Evolutionary conservation across 495 filamentous ascomycete species (phyloP), one percentile per base, ranked within the genome.

Genomic region (Bathelium albidoporum): DNA sequence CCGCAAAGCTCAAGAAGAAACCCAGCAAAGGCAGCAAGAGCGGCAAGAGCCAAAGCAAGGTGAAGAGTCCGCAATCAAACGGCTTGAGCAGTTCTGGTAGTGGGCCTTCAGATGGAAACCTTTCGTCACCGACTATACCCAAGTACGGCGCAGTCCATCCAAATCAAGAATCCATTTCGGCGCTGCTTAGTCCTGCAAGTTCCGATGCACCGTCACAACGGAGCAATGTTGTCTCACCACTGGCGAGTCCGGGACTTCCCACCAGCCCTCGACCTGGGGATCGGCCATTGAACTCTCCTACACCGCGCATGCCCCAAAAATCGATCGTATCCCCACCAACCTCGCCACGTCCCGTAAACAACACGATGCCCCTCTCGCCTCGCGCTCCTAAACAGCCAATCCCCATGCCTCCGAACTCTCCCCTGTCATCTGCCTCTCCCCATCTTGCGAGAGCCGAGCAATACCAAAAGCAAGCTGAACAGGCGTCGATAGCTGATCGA

Each of bases 241-340:
- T 91, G 32, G 80, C 91, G 77, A 96, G 89, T 63, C 90, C 93
- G 24, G 94, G 94, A 28, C 77, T 98, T 58, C 94, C 94, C 0
- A 75, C 88, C 32, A 97, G 95, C 70, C 94, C 94, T 28, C 82
- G 93, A 60, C 94, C 94, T n/a, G 85, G 85, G 67, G 83, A 90
- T 69, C 79, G 83, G 58, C 86, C 86, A 12, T 68, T 89, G 59
- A 85, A 82, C 60, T 90, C 90, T 28, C 89, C 89, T 16, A 76
- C 88, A 62, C 87, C 88, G 28, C 79, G 87, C 63, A 77, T 83
- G 71, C 80, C 85, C 44, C 79, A 81, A 59, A 82, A 86, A 39
- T 70, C 71, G 31, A 59, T 84, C 12, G 73, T 76, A 64, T 86
- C 87, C n/a, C 82, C 87, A 41, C 85, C 87, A 20, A 76, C 86